These are phyloP conservation scores for Juglanconis oblonga DNA, from an alignment of 2,329 filamentous ascomycete species.

Conservation along the genomic window DNA sequence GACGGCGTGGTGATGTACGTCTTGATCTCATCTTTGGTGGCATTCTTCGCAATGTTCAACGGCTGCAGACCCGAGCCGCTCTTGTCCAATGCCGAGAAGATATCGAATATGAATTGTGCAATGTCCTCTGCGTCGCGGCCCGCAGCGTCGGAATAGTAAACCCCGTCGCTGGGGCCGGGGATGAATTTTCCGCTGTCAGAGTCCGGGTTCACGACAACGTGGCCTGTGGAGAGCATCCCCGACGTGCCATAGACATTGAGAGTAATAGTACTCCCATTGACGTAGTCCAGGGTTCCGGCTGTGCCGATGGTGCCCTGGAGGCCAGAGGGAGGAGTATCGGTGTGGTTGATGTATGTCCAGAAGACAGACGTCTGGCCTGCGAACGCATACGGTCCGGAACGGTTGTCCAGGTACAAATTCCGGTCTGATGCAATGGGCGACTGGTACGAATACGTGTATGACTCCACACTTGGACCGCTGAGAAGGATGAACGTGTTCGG, in stretches of 20 bases:
- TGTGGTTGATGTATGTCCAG: conserved; percentile 45
- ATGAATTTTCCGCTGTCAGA: conserved; percentile 37
- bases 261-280: conserved; percentile 44
- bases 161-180: conserved; percentile 36
- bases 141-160: conserved; percentile 44
- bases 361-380: conserved; percentile 52
- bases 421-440: conserved; percentile 39
- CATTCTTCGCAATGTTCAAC: conserved; percentile 44
- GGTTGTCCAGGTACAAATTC: conserved; percentile 43
- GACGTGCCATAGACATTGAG: conserved; percentile 57
- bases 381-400: conserved; percentile 51
- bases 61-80: conserved; percentile 37
- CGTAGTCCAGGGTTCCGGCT: conserved; percentile 39
- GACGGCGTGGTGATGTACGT: conserved; percentile 47
- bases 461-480: conserved; percentile 37
- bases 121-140: conserved; percentile 44
- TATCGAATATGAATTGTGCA: conserved; percentile 45
- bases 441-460: conserved; percentile 46
- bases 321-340: conserved; percentile 35
- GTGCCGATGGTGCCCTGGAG: conserved; percentile 53
- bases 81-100: conserved; percentile 44
- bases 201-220: conserved; percentile 34
- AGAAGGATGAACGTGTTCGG: conserved; percentile 54
- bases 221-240: conserved; percentile 46
- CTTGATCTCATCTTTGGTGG: conserved; percentile 45